These are phyloP conservation scores for Groenewaldozyma sp. DNA, from an alignment of 1,139 yeast species.

Conservation along the genomic window DNA sequence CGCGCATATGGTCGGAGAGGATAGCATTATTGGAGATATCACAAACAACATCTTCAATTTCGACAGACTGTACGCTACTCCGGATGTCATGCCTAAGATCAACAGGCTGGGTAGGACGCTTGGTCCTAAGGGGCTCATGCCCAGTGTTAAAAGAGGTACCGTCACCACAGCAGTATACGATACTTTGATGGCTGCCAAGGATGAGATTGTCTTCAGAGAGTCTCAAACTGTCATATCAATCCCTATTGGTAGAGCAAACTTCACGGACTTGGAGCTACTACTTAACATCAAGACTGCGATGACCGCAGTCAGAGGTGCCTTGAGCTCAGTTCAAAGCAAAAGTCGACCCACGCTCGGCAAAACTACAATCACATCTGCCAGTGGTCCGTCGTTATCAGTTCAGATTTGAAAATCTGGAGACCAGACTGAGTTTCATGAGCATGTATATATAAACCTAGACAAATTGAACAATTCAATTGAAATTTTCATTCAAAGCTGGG, in stretches of 20 bases:
- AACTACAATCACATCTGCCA: conserved; percentile 59
- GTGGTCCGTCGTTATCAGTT: conserved; percentile 58
- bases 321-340: conserved; percentile 40
- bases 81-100: conserved; percentile 60
- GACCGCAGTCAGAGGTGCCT: conserved; percentile 51
- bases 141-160: conserved; percentile 77
- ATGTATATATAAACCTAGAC: too few relatives aligned
- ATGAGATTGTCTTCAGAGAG: conserved; percentile 67
- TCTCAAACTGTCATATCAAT: conserved; percentile 45
- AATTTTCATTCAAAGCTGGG: too few relatives aligned
- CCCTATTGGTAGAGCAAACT: conserved; percentile 71
- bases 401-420: neutral
- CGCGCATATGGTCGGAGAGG: conserved; percentile 60
- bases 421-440: too few relatives aligned
- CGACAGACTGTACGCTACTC: conserved; percentile 78
- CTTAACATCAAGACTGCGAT: conserved; percentile 65
- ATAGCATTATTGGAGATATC: conserved; percentile 57
- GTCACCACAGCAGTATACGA: conserved; percentile 57
- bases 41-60: conserved; percentile 51
- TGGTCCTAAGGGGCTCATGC: conserved; percentile 90
- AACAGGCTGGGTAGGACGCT: conserved; percentile 61
- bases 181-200: conserved; percentile 48
- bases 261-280: conserved; percentile 67
- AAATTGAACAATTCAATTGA: too few relatives aligned
- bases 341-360: conserved; percentile 66